Percentiles rank a stretch among this genome's conserved stretches.
phyloP scores from a whole-genome alignment of 2,329 filamentous ascomycete species.

The Lomentospora prolificans region DNA sequence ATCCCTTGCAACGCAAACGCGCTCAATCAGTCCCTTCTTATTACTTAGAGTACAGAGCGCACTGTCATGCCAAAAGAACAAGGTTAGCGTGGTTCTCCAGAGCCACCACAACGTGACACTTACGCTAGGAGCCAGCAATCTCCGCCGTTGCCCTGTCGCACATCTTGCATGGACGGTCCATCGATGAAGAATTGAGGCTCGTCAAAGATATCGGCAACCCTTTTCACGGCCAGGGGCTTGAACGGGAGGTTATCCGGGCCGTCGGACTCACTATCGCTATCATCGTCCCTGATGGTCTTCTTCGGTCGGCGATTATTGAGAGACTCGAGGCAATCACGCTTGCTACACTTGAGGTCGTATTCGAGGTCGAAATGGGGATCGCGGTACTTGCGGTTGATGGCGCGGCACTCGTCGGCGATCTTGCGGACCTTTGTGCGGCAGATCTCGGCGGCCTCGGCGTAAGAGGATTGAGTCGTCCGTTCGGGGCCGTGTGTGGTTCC shows the following conservation, averaged over 20 bases:
- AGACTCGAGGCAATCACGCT: slow-evolving; percentile 19
- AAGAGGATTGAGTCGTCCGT: slow-evolving; percentile 54
- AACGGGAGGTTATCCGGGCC: slow-evolving; percentile 18
- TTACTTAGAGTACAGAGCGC: slow-evolving; percentile 69
- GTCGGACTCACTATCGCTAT: slow-evolving; percentile 12
- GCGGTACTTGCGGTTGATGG: slow-evolving; percentile 68
- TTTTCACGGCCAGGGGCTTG: slow-evolving; percentile 48
- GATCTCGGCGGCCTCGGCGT: slow-evolving; percentile 59
- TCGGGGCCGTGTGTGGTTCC: slow-evolving; percentile 40
- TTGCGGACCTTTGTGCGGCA: slow-evolving; percentile 57
- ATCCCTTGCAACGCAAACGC: slow-evolving; percentile 62
- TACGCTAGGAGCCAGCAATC: slow-evolving; percentile 78
- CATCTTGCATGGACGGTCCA: slow-evolving; percentile 65
- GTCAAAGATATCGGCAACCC: slow-evolving; percentile 60
- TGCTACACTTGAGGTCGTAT: slow-evolving; percentile 55
- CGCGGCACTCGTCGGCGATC: slow-evolving; percentile 56
- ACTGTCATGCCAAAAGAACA: neutral
- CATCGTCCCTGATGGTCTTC: slow-evolving; percentile 7
- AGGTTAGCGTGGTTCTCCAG: neutral
- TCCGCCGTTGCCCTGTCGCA: slow-evolving; percentile 67
- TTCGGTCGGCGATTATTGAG: slow-evolving; percentile 24
- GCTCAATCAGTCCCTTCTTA: slow-evolving; percentile 61
- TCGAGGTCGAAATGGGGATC: slow-evolving; percentile 85
- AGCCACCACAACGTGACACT: neutral
- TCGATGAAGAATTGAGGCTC: slow-evolving; percentile 68